Percentiles rank a stretch among this genome's conserved stretches.
phyloP scores from a whole-genome alignment of 768 basidiomycete species.

The Leucocoprinus leucothites region DNA sequence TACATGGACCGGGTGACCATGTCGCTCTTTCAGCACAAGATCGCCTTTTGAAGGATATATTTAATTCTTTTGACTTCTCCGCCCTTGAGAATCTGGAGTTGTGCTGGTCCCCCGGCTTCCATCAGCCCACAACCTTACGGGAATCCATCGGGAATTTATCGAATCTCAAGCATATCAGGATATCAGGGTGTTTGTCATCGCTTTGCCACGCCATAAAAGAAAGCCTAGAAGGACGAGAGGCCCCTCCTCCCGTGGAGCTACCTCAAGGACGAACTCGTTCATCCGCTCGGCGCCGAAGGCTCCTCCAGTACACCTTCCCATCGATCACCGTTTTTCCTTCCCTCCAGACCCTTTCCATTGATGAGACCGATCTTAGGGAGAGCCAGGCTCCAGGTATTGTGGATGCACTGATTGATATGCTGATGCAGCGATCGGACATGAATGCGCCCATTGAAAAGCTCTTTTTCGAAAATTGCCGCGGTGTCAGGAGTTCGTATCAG shows the following conservation, averaged over 20 bases:
- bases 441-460: slow-evolving; percentile 4
- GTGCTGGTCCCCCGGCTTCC: neutral
- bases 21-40: neutral
- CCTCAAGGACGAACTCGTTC: neutral
- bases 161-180: neutral
- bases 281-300: neutral
- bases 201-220: neutral
- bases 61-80: neutral
- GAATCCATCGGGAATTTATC: slow-evolving; percentile 1
- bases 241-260: neutral
- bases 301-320: neutral
- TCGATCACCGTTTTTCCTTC: slow-evolving; percentile 6
- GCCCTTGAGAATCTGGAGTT: neutral
- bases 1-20: neutral
- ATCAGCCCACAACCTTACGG: neutral
- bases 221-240: neutral
- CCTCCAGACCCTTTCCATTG: neutral
- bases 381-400: neutral
- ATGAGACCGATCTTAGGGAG: neutral
- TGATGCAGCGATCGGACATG: slow-evolving; percentile 7
- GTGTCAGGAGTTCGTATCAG: neutral
- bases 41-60: neutral
- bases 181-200: neutral
- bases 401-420: neutral
- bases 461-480: neutral